Conservation (phyloP, 2,329 filamentous ascomycete genomes). For the Alternaria novae-zelandiae region DNA sequence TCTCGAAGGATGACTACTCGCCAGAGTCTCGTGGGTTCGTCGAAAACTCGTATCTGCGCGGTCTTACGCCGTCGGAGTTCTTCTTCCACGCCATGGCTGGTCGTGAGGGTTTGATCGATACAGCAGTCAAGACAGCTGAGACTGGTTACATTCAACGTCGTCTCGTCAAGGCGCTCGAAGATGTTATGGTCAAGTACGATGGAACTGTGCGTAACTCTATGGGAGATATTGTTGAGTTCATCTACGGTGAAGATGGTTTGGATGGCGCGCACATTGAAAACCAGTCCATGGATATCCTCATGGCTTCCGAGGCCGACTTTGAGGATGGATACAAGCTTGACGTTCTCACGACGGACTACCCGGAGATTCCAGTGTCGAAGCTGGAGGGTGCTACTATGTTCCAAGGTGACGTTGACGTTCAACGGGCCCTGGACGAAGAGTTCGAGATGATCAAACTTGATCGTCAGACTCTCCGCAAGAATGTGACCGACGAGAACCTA, state of each 20-base stretch:
- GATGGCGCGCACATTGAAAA: slow-evolving; percentile 94
- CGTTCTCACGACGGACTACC: slow-evolving; percentile 75
- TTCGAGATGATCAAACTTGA: slow-evolving; percentile 80
- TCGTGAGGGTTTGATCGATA: slow-evolving; percentile 99
- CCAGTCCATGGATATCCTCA: slow-evolving; percentile 86
- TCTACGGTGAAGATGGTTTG: slow-evolving; percentile 96
- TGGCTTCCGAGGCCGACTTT: slow-evolving; percentile 78
- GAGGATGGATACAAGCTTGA: slow-evolving; percentile 84
- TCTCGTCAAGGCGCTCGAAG: slow-evolving; percentile 96
- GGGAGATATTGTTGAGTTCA: slow-evolving; percentile 94
- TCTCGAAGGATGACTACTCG: slow-evolving; percentile 99
- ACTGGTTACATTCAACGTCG: slow-evolving; percentile 99
- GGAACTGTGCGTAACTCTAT: slow-evolving; percentile 96
- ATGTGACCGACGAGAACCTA: slow-evolving; percentile 73
- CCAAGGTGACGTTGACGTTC: slow-evolving; percentile 83
- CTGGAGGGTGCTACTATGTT: slow-evolving; percentile 89
- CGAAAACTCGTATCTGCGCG: slow-evolving; percentile 97
- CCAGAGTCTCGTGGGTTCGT: slow-evolving; percentile 97
- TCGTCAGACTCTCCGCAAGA: slow-evolving; percentile 73
- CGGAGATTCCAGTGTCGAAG: slow-evolving; percentile 69
- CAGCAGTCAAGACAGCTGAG: slow-evolving; percentile 98
- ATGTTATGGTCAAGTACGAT: slow-evolving; percentile 97
- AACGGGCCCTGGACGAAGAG: slow-evolving; percentile 85
- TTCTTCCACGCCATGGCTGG: slow-evolving; percentile 99
- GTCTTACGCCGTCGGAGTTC: slow-evolving; percentile 93